Evolutionary conservation across 208 protist genomes (phyloP), one percentile per base, ranked within the genome.

Genomic region (Acanthamoeba divionensis): DNA sequence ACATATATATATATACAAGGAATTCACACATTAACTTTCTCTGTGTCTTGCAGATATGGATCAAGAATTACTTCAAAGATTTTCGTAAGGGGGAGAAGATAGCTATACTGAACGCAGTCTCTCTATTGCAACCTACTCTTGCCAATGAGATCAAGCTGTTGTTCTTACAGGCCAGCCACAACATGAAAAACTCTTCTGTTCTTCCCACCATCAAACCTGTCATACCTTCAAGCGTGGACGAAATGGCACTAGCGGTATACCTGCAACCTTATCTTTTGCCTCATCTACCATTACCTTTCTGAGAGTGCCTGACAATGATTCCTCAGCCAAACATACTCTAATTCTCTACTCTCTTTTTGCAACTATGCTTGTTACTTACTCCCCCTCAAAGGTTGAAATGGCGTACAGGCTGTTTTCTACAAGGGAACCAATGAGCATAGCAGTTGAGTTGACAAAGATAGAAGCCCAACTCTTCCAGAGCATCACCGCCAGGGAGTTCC

Each of bases 61-160:
- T 33, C 2, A 10, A 50, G 2, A 44, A 82, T 50, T 82, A 62
- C 71, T 82, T 82, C n/a, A 50, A 50, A 26, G 71, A 82, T 50
- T 31, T 82, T 24, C 71, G 71, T 3, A 44, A 2, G 21, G 24
- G 45, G 26, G 71, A 82, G 21, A 44, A 50, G 15, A 36, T 33
- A 13, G 71, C 71, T 4, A 50, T 82, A 24, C 38, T 82, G 71
- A 36, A 50, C 71, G 71, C 71, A 26, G 60, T 82, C 48, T 50
- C 71, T 12, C 18, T 12, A 3, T 50, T 82, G 29, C 48, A 50
- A 44, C 48, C 31, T 24, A 50, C 47, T 7, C 54, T 21, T 10
- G 44, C 36, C 71, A 82, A 82, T 50, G 71, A 82, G 45, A n/a
- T 82, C 45, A 82, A 82, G 71, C 47, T 82, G 71, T 50, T 82